Base-by-base conservation (phyloP, 768 basidiomycete genomes). In the Pulveroboletus sp. region DNA sequence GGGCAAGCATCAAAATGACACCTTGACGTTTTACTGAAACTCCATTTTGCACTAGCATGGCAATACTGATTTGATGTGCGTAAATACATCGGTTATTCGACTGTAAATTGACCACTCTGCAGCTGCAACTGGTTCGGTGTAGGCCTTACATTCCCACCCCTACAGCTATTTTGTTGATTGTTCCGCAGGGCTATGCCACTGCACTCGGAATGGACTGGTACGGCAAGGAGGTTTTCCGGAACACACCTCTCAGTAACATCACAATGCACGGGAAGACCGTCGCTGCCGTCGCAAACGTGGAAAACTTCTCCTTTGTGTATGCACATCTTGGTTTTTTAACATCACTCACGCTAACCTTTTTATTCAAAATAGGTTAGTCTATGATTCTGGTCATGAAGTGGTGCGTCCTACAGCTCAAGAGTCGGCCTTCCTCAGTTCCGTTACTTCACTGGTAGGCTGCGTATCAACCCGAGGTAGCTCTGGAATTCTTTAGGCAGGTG, bases 251-350 rank as follows among this genome's bases (percentile, higher is more conserved):
- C 14, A 73, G 54, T 5, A 82, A 83, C 51, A 82, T 85, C 69
- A 82, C 82, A 0, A 73, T 85, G 23, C 44, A 72, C 32, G 80
- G 76, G 2, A 64, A 60, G 6, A 54, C 79, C 0, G 75, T 85
- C 5, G 84, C 80, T 0, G 77, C 81, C 0, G 72, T 84, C 16
- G 76, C 81, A 59, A 84, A 84, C 43, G 77, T 85, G 29, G 81
- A 80, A 51, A 81, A 82, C 50, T 84, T 85, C 58, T 71, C 79
- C 0, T 86, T 85, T 61, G 84, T 81, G 82, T 84, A 49, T 57
- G 82, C 75, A 20, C 17, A 29, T 14, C 29, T n/a, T n/a, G n/a
- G n/a, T 33, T 20, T 12, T 39, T 21, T 1, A 1, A 25, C n/a
- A 8, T 21, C 3, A 29, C 19, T 17, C 17, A 21, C 4, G 10